These are phyloP conservation scores for Chaetomium sp. DNA, from an alignment of 2,329 filamentous ascomycete genomes.

Conservation along the genomic window DNA sequence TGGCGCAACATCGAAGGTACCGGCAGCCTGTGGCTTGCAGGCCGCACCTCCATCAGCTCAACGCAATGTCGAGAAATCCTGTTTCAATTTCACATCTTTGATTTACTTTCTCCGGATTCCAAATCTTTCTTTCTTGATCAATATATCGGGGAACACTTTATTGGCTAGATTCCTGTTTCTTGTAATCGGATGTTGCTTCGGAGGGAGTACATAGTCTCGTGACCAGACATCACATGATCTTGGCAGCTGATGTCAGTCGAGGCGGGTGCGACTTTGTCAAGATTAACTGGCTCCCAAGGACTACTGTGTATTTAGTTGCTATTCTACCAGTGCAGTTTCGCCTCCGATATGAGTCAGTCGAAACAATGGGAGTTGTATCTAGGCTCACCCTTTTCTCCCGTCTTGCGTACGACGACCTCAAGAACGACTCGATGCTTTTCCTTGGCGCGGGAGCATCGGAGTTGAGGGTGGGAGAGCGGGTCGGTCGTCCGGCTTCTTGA, in stretches of 20 bases:
- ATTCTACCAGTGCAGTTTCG: background rate
- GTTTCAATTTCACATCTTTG: background rate
- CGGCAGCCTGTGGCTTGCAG: background rate
- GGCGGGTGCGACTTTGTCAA: background rate
- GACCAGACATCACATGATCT: constrained; percentile 22
- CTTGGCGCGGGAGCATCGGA: background rate
- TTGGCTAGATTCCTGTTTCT: background rate
- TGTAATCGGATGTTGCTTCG: background rate
- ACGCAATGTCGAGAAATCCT: background rate
- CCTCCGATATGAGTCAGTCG: constrained; percentile 12
- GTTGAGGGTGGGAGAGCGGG: background rate
- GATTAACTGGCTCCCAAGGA: background rate
- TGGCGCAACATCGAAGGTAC: background rate
- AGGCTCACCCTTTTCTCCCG: background rate
- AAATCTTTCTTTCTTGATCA: background rate
- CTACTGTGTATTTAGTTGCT: background rate
- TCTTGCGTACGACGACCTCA: background rate
- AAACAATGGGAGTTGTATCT: background rate
- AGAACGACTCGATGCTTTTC: background rate
- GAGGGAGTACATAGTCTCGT: constrained; percentile 6
- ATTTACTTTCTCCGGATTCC: background rate
- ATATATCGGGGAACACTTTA: background rate
- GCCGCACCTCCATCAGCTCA: background rate
- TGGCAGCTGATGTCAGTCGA: constrained; percentile 16
- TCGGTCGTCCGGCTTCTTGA: background rate